phyloP scores from a whole-genome alignment of 257 asterid genomes.

The Nicotiana paniculata region DNA sequence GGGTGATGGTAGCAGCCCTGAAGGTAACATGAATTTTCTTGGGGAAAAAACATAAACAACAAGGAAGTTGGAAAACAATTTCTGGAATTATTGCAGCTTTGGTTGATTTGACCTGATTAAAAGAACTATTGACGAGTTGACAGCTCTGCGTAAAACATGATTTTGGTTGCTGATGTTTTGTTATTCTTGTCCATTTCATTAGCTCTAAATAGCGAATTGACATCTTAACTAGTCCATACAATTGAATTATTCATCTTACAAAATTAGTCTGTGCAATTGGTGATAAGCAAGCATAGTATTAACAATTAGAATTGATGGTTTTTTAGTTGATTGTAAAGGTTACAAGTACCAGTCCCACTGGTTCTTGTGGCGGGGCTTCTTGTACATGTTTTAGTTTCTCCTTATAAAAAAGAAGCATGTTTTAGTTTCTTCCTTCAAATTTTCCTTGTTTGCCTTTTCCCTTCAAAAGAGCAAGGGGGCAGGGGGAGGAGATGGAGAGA shows the following conservation, averaged over 20 bases:
- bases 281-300: too few species aligned
- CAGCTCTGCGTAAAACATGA: neutral
- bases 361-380: neutral
- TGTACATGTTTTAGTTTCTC: neutral
- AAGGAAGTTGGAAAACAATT: neutral
- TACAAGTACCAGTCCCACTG: neutral
- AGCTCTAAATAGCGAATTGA: neutral
- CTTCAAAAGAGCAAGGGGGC: neutral
- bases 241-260: too few species aligned
- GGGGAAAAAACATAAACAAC: neutral
- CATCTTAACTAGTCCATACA: slow-evolving; percentile 4
- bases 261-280: too few species aligned
- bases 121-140: neutral
- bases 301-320: neutral
- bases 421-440: neutral
- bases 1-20: slow-evolving; percentile 93
- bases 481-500: neutral
- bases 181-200: neutral
- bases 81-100: neutral
- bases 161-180: neutral
- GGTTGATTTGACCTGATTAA: neutral
- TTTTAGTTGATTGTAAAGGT: neutral
- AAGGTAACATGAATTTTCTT: slow-evolving; percentile 39
- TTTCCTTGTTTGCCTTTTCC: neutral
- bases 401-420: neutral